Conservation (phyloP, 2,329 filamentous ascomycete species). For the Penicillium sp. region DNA sequence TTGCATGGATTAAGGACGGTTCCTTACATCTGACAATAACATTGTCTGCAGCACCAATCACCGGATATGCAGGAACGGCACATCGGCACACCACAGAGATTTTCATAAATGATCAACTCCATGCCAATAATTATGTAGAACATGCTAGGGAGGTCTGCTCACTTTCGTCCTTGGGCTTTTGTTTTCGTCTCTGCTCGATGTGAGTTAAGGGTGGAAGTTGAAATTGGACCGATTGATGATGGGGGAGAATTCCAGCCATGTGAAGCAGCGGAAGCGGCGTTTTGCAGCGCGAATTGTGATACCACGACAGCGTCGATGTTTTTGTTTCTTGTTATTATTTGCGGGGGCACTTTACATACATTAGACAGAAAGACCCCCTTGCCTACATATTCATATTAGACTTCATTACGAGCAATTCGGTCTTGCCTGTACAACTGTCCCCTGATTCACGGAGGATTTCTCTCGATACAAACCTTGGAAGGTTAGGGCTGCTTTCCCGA, state of each 20-base stretch:
- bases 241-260: neutral
- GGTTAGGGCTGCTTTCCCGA: no score
- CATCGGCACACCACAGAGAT: neutral
- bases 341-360: neutral
- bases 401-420: neutral
- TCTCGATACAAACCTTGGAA: no score
- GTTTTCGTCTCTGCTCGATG: neutral
- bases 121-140: no score
- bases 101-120: neutral
- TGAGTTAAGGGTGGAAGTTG: neutral
- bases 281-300: constrained; percentile 20
- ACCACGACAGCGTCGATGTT: constrained; percentile 18
- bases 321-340: constrained; percentile 11
- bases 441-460: no score
- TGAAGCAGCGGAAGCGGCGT: constrained; percentile 9
- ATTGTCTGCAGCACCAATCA: neutral
- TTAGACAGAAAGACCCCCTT: neutral
- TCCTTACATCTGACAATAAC: neutral
- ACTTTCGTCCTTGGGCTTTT: no score
- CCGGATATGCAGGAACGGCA: neutral
- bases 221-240: neutral
- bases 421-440: neutral
- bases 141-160: no score
- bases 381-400: neutral
- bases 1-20: neutral